Base-by-base conservation (phyloP, 2,329 filamentous ascomycete species). In the Neonectria punicea region DNA sequence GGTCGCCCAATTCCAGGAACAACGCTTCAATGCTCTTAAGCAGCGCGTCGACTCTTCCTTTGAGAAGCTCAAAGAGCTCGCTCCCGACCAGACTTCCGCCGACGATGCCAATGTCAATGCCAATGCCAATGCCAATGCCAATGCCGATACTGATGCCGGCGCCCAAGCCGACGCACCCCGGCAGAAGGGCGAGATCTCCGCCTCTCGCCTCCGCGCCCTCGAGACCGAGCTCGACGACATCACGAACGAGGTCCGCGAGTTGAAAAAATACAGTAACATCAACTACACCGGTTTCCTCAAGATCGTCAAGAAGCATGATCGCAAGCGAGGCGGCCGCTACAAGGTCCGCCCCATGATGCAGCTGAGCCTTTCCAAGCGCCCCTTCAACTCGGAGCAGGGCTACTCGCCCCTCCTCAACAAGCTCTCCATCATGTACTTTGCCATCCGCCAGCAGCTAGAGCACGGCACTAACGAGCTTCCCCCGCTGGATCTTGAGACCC, bases 201-300 rank as follows among this genome's bases (percentile, higher is more conserved):
- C 78, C n/a, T 75, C 82, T 67, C 77, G 87, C 75, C 83, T 97
- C 56, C 89, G 90, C 70, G 88, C 93, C 72, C 89, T 95, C 43
- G 86, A 96, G 75, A 80, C 84, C 53, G 93, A 98, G 82, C 87
- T 98, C 61, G 95, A 98, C 79, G 81, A 82, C 58, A 96, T 98
- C 80, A 96, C 93, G 36, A 93, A 93, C 77, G 93, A 98, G 80
- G 90, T 97, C 75, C 95, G 92, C 78, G 93, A 97, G 83, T 87
- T 99, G 72, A 96, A 97, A 81, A 96, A 93, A 79, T 99, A 96
- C 82, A 96, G 93, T 80, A 92, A 91, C 69, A 91, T 98, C 83
- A 99, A 99, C 83, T 99, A 98, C 80, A 97, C 96, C 6, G 96
- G 94, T 53, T 97, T 98, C 81, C 87, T 98, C 77, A 99, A 99